A percentile compares a stretch with the other conserved stretches of the same genome.
These are phyloP conservation scores for Ophiostoma perfectum DNA, from an alignment of 2,329 filamentous ascomycete genomes.

Conservation along the genomic window DNA sequence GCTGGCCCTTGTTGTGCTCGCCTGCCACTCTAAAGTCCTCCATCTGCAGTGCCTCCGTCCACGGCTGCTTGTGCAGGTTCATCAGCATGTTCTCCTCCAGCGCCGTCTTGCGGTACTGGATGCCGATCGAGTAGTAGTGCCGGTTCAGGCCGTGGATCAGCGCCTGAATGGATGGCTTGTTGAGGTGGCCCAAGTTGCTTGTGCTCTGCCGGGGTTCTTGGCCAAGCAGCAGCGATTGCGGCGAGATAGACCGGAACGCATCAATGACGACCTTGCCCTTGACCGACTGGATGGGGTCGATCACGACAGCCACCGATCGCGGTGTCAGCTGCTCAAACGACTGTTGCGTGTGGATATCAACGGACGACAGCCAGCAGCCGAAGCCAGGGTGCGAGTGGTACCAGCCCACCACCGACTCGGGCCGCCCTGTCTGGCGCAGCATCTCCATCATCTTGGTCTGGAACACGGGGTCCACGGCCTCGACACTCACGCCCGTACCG, in stretches of 20 bases:
- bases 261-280: conserved; percentile 99
- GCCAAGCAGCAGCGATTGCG: conserved; percentile 94
- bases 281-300: conserved; percentile 97
- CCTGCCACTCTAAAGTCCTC: conserved; percentile 86
- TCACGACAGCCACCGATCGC: conserved; percentile 92
- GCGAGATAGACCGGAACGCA: conserved; percentile 96
- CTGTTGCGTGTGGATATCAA: conserved; percentile 99
- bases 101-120: conserved; percentile 96
- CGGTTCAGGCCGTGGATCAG: conserved; percentile 96
- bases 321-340: conserved; percentile 99
- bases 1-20: conserved; percentile 75
- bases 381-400: conserved; percentile 99
- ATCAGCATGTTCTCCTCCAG: conserved; percentile 99
- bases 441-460: conserved; percentile 99
- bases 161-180: conserved; percentile 99
- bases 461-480: conserved; percentile 96
- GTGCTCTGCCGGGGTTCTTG: conserved; percentile 97
- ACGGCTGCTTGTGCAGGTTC: conserved; percentile 99
- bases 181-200: conserved; percentile 93
- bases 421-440: conserved; percentile 94
- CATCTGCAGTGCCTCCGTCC: conserved; percentile 97
- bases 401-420: conserved; percentile 97
- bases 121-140: conserved; percentile 98
- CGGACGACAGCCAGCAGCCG: conserved; percentile 96
- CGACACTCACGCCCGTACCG: conserved; percentile 94